Conservation (phyloP, 345 rosid genomes). For the Mangifera indica region DNA sequence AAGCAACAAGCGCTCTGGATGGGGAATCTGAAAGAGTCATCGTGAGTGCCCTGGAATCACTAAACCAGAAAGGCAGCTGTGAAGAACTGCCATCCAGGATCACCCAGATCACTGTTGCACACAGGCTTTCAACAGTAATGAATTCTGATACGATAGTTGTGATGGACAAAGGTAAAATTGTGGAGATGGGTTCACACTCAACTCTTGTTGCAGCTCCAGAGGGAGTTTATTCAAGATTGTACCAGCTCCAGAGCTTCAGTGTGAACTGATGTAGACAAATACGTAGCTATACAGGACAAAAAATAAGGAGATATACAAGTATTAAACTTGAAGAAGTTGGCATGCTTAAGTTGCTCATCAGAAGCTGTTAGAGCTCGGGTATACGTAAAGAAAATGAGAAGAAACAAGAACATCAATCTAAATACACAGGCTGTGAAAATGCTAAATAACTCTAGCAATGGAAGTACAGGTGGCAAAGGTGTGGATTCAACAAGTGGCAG, state of each 20-base stretch:
- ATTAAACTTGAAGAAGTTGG: neutral
- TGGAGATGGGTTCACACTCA: slow-evolving; percentile 70
- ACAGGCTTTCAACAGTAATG: slow-evolving; percentile 68
- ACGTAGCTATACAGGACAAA: too few species aligned
- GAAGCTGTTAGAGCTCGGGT: too few species aligned
- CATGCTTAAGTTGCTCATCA: neutral
- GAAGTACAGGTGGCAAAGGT: too few species aligned
- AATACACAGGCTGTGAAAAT: too few species aligned
- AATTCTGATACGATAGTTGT: slow-evolving; percentile 65
- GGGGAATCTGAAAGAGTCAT: slow-evolving; percentile 68
- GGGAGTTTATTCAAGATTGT: slow-evolving; percentile 67
- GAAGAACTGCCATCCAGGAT: slow-evolving; percentile 30
- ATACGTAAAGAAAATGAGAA: too few species aligned
- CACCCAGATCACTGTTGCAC: slow-evolving; percentile 75
- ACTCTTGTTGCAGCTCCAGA: slow-evolving; percentile 42
- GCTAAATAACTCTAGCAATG: too few species aligned
- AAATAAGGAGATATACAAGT: neutral
- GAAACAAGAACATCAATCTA: too few species aligned
- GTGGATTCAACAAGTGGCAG: too few species aligned
- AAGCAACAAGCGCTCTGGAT: slow-evolving; percentile 89
- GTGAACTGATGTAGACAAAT: slow-evolving; percentile 3
- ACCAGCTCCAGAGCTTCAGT: slow-evolving; percentile 44
- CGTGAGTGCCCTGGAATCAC: slow-evolving; percentile 52
- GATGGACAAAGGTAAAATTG: slow-evolving; percentile 69
- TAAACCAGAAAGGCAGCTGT: slow-evolving; percentile 26